Base-by-base conservation (phyloP, 192 early-diverging fungal genomes). In the Umbelopsis sp. region DNA sequence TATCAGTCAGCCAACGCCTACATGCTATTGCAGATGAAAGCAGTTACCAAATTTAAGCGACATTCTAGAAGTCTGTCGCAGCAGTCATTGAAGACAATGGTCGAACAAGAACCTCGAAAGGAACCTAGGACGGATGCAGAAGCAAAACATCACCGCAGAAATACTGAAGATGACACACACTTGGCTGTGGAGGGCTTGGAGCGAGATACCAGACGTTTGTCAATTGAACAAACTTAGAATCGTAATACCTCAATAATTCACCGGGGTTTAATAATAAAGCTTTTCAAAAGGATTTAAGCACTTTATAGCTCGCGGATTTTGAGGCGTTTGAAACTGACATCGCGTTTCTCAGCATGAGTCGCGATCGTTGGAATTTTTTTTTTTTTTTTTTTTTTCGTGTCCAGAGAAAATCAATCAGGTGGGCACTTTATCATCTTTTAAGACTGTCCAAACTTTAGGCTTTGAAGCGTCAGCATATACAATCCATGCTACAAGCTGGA, bases 11-110 rank as follows among this genome's bases (percentile, higher is more conserved):
- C 47, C 14, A 12, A 20, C 3, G n/a, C 47, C 17, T 34, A 29
- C 22, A 45, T 25, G 20, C 6, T 52, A 41, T 41, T n/a, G 4
- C 59, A 85, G 80, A 75, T 85, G 71, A 84, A 83, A 65, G 83
- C 83, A 20, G 83, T 85, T 16, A 75, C 66, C 41, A 83, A 85
- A 68, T 78, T 85, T 66, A 84, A 86, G 38, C 73, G 78, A 52
- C 77, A 82, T 44, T 81, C 79, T 14, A 72, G 79, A 44, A 76
- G 71, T 22, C 41, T 73, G 20, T 81, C 79, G 11, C 79, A 81
- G 25, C 69, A 75, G 24, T 76, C 74, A 5, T 22, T 80, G 11
- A 54, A 47, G 24, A 70, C 74, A 20, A 69, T 76, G 44, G 45
- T 45, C 25, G 72, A 73, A 24, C 47, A 76, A 41, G 65, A 62